Base-by-base conservation (phyloP, 2,329 filamentous ascomycete species). In the Epicoccum nigrum region DNA sequence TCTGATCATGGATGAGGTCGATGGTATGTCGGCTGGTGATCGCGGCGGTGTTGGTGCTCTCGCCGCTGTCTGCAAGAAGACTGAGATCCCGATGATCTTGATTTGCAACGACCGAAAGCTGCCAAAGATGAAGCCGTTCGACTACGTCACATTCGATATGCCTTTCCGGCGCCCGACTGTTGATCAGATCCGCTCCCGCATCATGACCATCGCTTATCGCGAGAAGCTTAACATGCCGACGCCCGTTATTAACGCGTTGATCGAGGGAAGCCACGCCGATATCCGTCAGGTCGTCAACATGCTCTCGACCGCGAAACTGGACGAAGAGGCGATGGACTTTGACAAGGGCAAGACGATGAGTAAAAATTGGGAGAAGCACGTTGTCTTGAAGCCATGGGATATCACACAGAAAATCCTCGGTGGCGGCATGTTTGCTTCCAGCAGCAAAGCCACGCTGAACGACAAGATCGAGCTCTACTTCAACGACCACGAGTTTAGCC, bases 381-480 rank as follows among this genome's bases (percentile, higher is more conserved):
- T 97, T 30, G 85, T 99, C 12, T 79, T 99, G 48, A 97, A 97
- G 75, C 94, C 94, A 0, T 99, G 94, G 94, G 94, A 99, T 68
- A 99, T 99, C 65, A 92, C 90, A 56, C 84, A 89, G 69, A 97
- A 97, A 77, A 91, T 99, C 70, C 83, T 99, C 5, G 90, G 85
- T 20, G 87, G 91, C 4, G 90, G 91, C 30, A 85, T 97, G 74
- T 99, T 97, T 74, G 83, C 89, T 19, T 83, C 86, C 4, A 85
- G 86, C 41, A 95, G 91, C 75, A 95, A 90, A 60, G 80, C 90
- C 3, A 96, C 91, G 0, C 78, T 99, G 28, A 97, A 97, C 70
- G 93, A 99, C 73, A 99, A 99, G 80, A 94, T 95, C 56, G 93
- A 99, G 75, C 84, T 99, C 1, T 99, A 99, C 74, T 99, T 99